These are phyloP conservation scores for Geranium incanum DNA, from an alignment of 441 rosid genomes.

Conservation along the genomic window DNA sequence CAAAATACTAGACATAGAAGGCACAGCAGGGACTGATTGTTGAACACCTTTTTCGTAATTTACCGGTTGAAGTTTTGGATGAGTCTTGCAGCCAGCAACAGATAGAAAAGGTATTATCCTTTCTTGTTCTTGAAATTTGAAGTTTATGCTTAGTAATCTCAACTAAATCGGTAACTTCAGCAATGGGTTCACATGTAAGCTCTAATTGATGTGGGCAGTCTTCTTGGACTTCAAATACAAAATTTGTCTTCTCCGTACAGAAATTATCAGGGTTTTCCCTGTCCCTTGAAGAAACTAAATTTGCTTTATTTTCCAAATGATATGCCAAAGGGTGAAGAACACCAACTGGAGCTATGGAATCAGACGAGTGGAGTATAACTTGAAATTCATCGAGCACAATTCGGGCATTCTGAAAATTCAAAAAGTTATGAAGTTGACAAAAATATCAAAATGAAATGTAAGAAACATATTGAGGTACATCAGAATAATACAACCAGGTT, in stretches of 20 bases:
- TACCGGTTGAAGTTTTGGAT: slow-evolving; percentile 49
- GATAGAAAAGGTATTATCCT: slow-evolving; percentile 51
- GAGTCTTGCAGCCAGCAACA: slow-evolving; percentile 75
- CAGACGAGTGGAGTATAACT: slow-evolving; percentile 67
- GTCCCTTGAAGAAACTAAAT: slow-evolving; percentile 21
- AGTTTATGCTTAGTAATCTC: slow-evolving; percentile 37
- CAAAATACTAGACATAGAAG: background rate
- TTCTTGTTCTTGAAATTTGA: slow-evolving; percentile 42
- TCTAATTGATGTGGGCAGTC: slow-evolving; percentile 34
- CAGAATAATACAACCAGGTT: background rate
- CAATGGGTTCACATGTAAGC: slow-evolving; percentile 24
- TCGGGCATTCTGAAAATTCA: slow-evolving; percentile 57
- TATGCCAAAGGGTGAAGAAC: slow-evolving; percentile 68
- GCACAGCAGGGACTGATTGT: slow-evolving; percentile 11
- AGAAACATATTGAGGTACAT: background rate
- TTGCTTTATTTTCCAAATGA: slow-evolving; percentile 62
- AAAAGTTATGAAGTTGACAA: slow-evolving; percentile 25
- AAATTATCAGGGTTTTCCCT: slow-evolving; percentile 20
- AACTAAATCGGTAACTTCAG: slow-evolving; percentile 30
- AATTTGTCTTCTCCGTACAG: slow-evolving; percentile 30
- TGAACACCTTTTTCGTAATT: slow-evolving; percentile 10
- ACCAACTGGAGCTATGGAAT: slow-evolving; percentile 88
- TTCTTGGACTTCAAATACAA: slow-evolving; percentile 57
- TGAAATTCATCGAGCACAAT: slow-evolving; percentile 73
- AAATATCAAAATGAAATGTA: background rate